Base-by-base conservation (phyloP, 352 stramenopile genomes). In the Peronospora belbahrii region DNA sequence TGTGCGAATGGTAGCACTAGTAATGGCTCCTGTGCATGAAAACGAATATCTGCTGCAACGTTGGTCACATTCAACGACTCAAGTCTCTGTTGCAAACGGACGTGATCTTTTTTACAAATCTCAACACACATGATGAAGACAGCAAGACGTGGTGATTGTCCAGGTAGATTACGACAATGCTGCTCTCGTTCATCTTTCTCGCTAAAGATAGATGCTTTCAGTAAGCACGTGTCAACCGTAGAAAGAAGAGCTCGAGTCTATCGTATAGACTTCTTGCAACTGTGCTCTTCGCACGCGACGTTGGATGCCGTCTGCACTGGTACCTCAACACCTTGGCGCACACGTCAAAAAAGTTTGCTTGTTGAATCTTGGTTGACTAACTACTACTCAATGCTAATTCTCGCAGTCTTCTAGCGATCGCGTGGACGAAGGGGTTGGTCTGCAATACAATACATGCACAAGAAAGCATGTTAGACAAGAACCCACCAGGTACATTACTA, bases 371-470 rank as follows among this genome's bases (percentile, higher is more conserved):
- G 18, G 36, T 32, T 42, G 15, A 18, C 38, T 41, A 55, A 52
- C 52, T 63, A 60, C 38, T 62, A 48, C 20, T 64, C 2, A 48
- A 61, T 15, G 59, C 68, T 33, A 89, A 42, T 44, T 89, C 77
- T 34, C 77, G 74, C 38, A 89, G 57, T 52, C 63, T 72, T 59
- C 77, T 73, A 40, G 72, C 74, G 15, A 87, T 65, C 22, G 70
- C 74, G 39, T 89, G 77, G 31, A 85, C 61, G 38, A 89, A 89
- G 6, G 66, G 36, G 36, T 85, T 87, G 32, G 56, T 69, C 72
- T 89, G 42, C 25, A 51, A 40, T 28, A 28, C 31, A 24, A 42
- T 30, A 43, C 18, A 46, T 17, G 10, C 33, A 42, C 20, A 38
- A 31, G 13, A 6, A n/a, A 30, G 23, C 31, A 46, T 23, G 51